Evolutionary conservation across 371 early-diverging fungal species (phyloP).

Genomic region (Choanephora cucurbitarum): DNA sequence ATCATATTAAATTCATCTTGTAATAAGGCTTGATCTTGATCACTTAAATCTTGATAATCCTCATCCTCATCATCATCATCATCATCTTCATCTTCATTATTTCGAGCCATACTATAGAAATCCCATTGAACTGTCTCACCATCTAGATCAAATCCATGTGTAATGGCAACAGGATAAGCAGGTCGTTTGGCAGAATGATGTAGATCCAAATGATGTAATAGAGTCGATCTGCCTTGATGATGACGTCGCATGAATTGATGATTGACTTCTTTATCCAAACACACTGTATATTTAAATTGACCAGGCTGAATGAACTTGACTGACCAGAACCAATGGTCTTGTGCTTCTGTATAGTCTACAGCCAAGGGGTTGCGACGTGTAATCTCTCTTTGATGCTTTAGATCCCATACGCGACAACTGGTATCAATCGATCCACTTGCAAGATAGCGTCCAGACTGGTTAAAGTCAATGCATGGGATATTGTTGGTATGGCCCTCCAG

Average conservation of each 20-base stretch:
- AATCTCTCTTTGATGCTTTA: conserved; percentile 27
- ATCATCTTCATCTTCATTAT: too few species aligned
- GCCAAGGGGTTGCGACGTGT: conserved; percentile 12
- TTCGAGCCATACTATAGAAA: too few species aligned
- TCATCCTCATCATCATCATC: neutral
- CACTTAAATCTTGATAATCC: conserved; percentile 10
- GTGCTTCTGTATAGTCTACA: neutral
- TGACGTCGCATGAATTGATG: conserved; percentile 11
- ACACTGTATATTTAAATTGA: conserved; percentile 29
- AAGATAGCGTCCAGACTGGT: conserved; percentile 52
- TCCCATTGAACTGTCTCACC: conserved; percentile 10
- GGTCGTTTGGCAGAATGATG: conserved; percentile 37
- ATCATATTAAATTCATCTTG: conserved; percentile 1
- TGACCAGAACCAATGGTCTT: conserved; percentile 45
- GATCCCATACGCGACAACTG: conserved; percentile 54
- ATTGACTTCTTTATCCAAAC: conserved; percentile 24
- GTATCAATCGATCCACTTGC: conserved; percentile 62
- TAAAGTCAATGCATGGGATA: conserved; percentile 64
- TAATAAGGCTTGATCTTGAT: conserved; percentile 2
- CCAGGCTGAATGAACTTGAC: conserved; percentile 42
- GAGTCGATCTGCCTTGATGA: conserved; percentile 23
- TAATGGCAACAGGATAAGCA: conserved; percentile 28
- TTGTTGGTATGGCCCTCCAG: conserved; percentile 63
- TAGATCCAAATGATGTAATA: conserved; percentile 23
- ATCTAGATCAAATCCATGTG: conserved; percentile 16